Percentiles rank a stretch among this genome's conserved stretches.
phyloP scores from a whole-genome alignment of 495 filamentous ascomycete genomes.

The Aspergillus egyptiacus region DNA sequence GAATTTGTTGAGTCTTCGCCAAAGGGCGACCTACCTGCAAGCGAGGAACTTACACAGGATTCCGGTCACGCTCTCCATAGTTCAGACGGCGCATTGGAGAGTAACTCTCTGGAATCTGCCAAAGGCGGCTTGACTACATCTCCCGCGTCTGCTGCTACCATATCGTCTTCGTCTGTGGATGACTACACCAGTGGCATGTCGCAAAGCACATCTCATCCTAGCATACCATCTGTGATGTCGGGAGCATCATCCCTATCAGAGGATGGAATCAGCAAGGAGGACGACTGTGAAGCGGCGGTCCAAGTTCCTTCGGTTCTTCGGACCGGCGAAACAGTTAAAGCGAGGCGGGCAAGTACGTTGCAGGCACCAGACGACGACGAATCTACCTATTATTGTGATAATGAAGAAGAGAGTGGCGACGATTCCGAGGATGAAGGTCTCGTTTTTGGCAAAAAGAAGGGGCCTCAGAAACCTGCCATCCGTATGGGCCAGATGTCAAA shows the following conservation, averaged over 20 bases:
- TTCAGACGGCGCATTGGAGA: slow-evolving; percentile 31
- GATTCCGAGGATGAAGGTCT: slow-evolving; percentile 49
- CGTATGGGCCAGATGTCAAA: slow-evolving; percentile 11
- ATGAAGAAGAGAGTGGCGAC: slow-evolving; percentile 39
- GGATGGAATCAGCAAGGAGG: slow-evolving; percentile 25
- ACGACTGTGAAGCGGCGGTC: slow-evolving; percentile 21
- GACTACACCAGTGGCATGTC: slow-evolving; percentile 53
- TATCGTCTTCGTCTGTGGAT: slow-evolving; percentile 46
- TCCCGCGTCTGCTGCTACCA: slow-evolving; percentile 49
- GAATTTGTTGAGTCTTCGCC: slow-evolving; percentile 20
- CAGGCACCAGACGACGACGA: slow-evolving; percentile 36
- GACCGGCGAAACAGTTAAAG: slow-evolving; percentile 43
- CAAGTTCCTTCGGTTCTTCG: slow-evolving; percentile 40
- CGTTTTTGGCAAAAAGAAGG: slow-evolving; percentile 39
- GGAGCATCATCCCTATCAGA: slow-evolving; percentile 75
- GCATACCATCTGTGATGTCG: slow-evolving; percentile 68
- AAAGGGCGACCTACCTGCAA: no score
- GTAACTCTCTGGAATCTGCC: slow-evolving; percentile 43
- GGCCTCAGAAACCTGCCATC: slow-evolving; percentile 24
- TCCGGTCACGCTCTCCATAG: slow-evolving; percentile 41
- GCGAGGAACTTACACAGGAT: slow-evolving; percentile 23
- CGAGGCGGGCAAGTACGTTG: slow-evolving; percentile 18
- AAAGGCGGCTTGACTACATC: slow-evolving; percentile 44
- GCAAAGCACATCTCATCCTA: slow-evolving; percentile 65
- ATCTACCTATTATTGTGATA: slow-evolving; percentile 40